Evolutionary conservation across 2,329 filamentous ascomycete genomes (phyloP).

Genomic region (Trichoderma asperellum): DNA sequence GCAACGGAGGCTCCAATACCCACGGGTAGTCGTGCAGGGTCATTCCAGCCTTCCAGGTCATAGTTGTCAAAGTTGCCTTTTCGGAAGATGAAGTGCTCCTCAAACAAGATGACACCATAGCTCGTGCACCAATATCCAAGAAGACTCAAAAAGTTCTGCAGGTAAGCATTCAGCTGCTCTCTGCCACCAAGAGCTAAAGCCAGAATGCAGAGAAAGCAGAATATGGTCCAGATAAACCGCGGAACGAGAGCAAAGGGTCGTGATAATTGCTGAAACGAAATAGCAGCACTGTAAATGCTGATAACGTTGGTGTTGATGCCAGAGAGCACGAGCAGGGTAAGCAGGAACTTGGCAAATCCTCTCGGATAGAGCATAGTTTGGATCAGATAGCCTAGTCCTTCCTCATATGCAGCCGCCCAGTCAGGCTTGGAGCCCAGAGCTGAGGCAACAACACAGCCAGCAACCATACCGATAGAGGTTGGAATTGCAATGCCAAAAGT

Average conservation of each 20-base stretch:
- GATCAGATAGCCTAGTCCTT: constrained; percentile 52
- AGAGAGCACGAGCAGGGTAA: constrained; percentile 44
- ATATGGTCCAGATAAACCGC: constrained; percentile 47
- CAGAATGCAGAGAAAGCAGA: constrained; percentile 47
- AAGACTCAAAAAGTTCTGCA: constrained; percentile 50
- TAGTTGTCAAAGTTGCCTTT: constrained; percentile 46
- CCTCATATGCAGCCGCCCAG: constrained; percentile 46
- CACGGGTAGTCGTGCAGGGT: constrained; percentile 45
- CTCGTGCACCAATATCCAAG: constrained; percentile 53
- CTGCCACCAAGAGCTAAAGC: constrained; percentile 47
- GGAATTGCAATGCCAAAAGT: constrained; percentile 52
- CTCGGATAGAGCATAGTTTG: constrained; percentile 49
- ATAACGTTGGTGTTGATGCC: constrained; percentile 45
- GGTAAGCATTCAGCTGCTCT: constrained; percentile 45
- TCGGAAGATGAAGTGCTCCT: constrained; percentile 50
- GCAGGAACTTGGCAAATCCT: constrained; percentile 51
- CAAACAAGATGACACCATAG: constrained; percentile 47
- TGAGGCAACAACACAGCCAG: constrained; percentile 49
- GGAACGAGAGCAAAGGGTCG: constrained; percentile 44
- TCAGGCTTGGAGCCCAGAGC: constrained; percentile 46
- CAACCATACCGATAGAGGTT: constrained; percentile 53
- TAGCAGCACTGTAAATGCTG: constrained; percentile 45
- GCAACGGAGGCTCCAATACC: constrained; percentile 50
- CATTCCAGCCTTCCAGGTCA: constrained; percentile 51
- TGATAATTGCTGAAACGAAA: constrained; percentile 48